Evolutionary conservation across 352 stramenopile species (phyloP), one percentile per base, ranked within the genome.

Genomic region (Pythium volutum): DNA sequence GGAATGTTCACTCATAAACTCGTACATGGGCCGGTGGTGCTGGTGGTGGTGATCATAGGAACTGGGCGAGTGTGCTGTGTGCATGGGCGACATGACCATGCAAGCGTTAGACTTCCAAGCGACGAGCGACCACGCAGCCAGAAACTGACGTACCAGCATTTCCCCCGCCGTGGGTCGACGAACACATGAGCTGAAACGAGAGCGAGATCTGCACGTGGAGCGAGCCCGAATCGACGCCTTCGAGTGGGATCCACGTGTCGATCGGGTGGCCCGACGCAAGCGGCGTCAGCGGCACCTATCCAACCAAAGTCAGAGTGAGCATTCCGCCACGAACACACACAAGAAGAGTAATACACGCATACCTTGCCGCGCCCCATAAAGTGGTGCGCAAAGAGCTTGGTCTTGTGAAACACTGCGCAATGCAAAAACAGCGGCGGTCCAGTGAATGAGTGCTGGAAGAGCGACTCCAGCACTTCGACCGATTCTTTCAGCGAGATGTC

Each of bases 151-250:
- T 22, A 45, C 27, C 25, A 5, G 36, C 36, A 43, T 39, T 56
- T 4, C 48, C 62, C 29, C 60, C 67, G 22, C n/a, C n/a, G n/a
- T 55, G 48, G 3, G 77, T 73, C 2, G 72, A 77, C 5, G 80
- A 90, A 52, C 81, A 90, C 84, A 93, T 91, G 54, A 93, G 81
- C 51, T 84, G 76, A 67, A 91, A 93, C 18, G 80, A 89, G n/a
- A 93, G 58, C 18, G 71, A 78, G 36, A 90, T 74, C 29, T 63
- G 71, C 18, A 91, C 43, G 29, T 87, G 84, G 33, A 93, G 62
- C 5, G 65, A 74, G 4, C 84, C 84, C 9, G 69, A 81, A 1
- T 73, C 27, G 33, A 80, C 84, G 45, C 79, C 72, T n/a, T 90
- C 64, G 39, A 93, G 74, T 26, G 74, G 72, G 29, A 91, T 48